These are phyloP conservation scores for Tilletiaria anomala DNA, from an alignment of 1,284 basidiomycete genomes.

Conservation along the genomic window DNA sequence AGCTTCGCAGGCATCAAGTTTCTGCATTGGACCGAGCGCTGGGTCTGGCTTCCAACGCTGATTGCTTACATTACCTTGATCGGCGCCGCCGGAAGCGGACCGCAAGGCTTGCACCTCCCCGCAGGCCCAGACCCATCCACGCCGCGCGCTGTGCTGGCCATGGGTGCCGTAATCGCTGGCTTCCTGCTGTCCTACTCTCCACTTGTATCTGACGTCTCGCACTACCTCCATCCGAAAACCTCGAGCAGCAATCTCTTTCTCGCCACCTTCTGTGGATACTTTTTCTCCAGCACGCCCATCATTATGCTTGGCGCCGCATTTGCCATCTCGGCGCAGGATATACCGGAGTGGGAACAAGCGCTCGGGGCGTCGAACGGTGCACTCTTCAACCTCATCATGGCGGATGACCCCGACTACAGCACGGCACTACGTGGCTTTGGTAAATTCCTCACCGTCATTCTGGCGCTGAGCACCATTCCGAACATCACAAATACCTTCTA, in stretches of 20 bases:
- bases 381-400: conserved; percentile 60
- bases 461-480: conserved; percentile 57
- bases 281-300: conserved; percentile 48
- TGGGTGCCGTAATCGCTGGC: conserved; percentile 50
- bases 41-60: conserved; percentile 63
- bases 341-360: conserved; percentile 44
- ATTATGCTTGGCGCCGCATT: conserved; percentile 49
- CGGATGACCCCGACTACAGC: conserved; percentile 40
- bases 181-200: conserved; percentile 46
- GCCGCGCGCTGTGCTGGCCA: conserved; percentile 44
- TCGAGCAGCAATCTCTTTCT: conserved; percentile 46
- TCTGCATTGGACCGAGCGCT: conserved; percentile 54
- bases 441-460: conserved; percentile 67
- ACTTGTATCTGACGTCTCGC: conserved; percentile 32
- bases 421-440: conserved; percentile 54
- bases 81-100: conserved; percentile 48
- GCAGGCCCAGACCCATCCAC: conserved; percentile 35
- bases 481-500: conserved; percentile 65
- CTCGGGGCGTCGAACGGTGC: conserved; percentile 46
- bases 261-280: conserved; percentile 40
- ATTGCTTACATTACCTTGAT: conserved; percentile 50
- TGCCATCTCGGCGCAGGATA: conserved; percentile 46
- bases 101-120: conserved; percentile 46
- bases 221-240: conserved; percentile 43
- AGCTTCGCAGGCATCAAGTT: conserved; percentile 67